Base-by-base conservation (phyloP, 2,329 filamentous ascomycete species). In the Lasiodiplodia gonubiensis region DNA sequence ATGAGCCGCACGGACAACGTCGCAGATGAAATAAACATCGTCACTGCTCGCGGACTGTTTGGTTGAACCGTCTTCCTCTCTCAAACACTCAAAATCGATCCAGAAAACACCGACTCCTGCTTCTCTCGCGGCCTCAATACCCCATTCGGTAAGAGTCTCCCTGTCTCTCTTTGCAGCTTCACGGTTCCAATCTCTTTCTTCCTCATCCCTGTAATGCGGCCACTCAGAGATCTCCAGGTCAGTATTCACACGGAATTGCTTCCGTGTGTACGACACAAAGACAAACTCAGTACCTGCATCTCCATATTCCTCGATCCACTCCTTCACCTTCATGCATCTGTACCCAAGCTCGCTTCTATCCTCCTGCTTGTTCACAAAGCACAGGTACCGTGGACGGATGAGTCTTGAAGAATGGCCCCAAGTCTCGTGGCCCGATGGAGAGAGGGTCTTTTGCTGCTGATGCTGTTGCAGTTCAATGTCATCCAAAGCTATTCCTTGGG, bases 181-280 rank as follows among this genome's bases (percentile, higher is more conserved):
- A 7, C 49, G n/a, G 21, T 46, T 52, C 30, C 12, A 12, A 2
- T 35, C 55, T 25, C 55, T 46, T 6, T 39, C 16, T 4, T 48
- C 21, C 2, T 59, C 21, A 12, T 10, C 11, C 8, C 3, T 5
- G 33, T 59, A 59, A 21, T 37, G 11, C 4, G n/a, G 3, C 39
- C 33, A 52, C 12, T 27, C 46, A 1, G 53, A 11, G 7, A 67
- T 52, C 2, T 64, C 66, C 2, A 27, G 14, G 11, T 64, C 30
- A 3, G 49, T 65, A 16, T 25, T 39, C 3, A 68, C 66, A 16
- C 59, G 10, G 27, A 68, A 68, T 18, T 68, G 66, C 59, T 16
- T 65, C 16, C 60, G 21, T 5, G 66, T 68, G 53, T 68, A 68
- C 14, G 66, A 68, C 2, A 68, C 21, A 12, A 68, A 68, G 27